Evolutionary conservation across 2,329 filamentous ascomycete species (phyloP).

Genomic region (Chalaropsis ovoidea): DNA sequence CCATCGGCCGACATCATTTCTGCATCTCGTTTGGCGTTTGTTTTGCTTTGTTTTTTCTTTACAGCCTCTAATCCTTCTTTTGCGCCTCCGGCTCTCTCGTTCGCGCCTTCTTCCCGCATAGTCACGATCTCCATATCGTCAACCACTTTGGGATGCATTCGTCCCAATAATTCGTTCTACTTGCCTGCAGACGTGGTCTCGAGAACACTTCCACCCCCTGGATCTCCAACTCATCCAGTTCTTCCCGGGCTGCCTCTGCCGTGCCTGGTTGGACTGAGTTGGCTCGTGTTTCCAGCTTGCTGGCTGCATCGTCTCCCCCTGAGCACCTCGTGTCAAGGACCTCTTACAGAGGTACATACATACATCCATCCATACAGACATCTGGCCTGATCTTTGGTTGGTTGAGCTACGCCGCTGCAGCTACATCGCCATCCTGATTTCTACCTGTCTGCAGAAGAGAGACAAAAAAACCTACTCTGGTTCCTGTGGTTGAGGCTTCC

Average conservation of each 20-base stretch:
- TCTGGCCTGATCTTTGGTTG: neutral
- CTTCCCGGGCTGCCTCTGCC: neutral
- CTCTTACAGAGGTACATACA: neutral
- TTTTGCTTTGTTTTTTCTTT: slow-evolving; percentile 2
- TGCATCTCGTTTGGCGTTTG: slow-evolving; percentile 10
- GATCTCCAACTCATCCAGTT: neutral
- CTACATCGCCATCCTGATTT: neutral
- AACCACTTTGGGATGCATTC: neutral
- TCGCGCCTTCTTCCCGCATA: neutral
- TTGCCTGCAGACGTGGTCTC: neutral
- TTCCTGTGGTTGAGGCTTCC: neutral
- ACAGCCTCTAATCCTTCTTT: neutral
- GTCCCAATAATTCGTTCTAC: neutral
- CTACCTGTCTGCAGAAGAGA: neutral
- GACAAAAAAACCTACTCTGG: neutral
- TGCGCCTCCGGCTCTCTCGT: neutral
- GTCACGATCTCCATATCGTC: neutral
- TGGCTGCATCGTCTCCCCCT: neutral
- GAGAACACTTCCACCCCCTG: neutral
- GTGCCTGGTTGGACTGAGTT: neutral
- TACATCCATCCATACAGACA: too few relatives aligned
- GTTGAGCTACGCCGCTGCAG: neutral
- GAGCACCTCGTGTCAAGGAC: neutral
- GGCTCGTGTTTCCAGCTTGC: slow-evolving; percentile 1
- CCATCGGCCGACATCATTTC: neutral